Evolutionary conservation across 202 grass and related monocot genomes (phyloP).

Genomic region (Cymbopogon flexuosus): DNA sequence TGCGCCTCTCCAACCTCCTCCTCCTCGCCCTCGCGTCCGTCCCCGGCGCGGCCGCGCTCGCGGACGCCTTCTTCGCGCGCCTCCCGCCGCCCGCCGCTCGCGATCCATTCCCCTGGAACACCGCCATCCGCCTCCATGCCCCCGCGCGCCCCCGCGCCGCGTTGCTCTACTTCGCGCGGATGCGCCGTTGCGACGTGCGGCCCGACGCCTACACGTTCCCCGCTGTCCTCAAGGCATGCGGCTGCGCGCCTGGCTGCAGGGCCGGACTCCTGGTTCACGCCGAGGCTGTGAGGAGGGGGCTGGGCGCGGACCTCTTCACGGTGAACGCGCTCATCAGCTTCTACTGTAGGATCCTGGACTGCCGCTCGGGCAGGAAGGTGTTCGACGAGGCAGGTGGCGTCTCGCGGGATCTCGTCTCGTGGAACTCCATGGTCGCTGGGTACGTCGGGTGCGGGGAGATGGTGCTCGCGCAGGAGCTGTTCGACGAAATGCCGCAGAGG

Average conservation of each 20-base stretch:
- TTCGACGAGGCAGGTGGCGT: conserved; percentile 39
- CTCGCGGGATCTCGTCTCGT: conserved; percentile 46
- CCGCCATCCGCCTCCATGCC: conserved; percentile 45
- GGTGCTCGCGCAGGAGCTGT: conserved; percentile 46
- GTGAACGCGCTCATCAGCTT: conserved; percentile 64
- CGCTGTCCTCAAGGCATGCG: conserved; percentile 51
- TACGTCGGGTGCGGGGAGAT: conserved; percentile 41
- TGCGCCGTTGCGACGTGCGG: conserved; percentile 33
- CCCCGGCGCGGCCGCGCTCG: conserved; percentile 5
- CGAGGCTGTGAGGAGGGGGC: conserved; percentile 37
- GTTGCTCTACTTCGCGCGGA: conserved; percentile 42
- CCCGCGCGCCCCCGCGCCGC: conserved; percentile 17
- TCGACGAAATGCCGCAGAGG: conserved; percentile 51
- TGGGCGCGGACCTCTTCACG: conserved; percentile 55
- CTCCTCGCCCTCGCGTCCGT: conserved; percentile 40
- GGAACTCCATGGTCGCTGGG: conserved; percentile 68
- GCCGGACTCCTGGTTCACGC: conserved; percentile 47
- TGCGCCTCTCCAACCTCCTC: conserved; percentile 39
- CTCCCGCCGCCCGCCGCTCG: conserved; percentile 9
- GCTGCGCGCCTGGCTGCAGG: neutral
- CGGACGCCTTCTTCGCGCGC: conserved; percentile 38
- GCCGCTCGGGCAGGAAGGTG: conserved; percentile 43
- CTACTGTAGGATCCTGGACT: conserved; percentile 53
- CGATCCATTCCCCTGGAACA: conserved; percentile 61
- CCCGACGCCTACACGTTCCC: conserved; percentile 86